phyloP scores from a whole-genome alignment of 495 filamentous ascomycete genomes.

The Annulohypoxylon bovei region DNA sequence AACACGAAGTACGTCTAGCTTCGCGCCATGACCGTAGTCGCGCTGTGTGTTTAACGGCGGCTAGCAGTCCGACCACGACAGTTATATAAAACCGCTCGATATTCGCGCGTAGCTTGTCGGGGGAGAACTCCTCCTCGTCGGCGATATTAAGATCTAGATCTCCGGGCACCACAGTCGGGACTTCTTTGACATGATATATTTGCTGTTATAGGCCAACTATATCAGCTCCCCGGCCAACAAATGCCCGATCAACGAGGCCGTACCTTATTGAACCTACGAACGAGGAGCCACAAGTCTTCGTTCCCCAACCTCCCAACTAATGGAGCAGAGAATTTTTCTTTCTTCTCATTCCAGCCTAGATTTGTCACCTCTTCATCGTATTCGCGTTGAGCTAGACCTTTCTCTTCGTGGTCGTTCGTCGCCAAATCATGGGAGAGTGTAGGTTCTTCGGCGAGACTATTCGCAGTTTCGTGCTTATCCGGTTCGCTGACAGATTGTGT shows the following conservation, averaged over 20 bases:
- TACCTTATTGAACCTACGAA: slow-evolving; percentile 87
- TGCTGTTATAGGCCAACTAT: slow-evolving; percentile 61
- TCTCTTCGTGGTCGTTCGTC: slow-evolving; percentile 44
- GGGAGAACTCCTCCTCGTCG: slow-evolving; percentile 85
- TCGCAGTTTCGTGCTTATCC: slow-evolving; percentile 38
- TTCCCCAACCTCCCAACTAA: slow-evolving; percentile 80
- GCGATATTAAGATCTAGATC: slow-evolving; percentile 83
- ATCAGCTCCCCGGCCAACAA: not conserved
- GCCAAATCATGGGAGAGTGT: slow-evolving; percentile 53
- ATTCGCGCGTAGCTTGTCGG: slow-evolving; percentile 82
- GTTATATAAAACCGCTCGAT: slow-evolving; percentile 90
- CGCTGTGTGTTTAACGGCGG: slow-evolving; percentile 75
- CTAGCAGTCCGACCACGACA: slow-evolving; percentile 73
- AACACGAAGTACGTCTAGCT: slow-evolving; percentile 70
- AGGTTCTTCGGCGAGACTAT: slow-evolving; percentile 44
- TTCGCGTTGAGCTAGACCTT: slow-evolving; percentile 48
- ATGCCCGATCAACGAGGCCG: not conserved
- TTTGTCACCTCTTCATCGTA: slow-evolving; percentile 62
- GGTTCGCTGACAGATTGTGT: slow-evolving; percentile 43
- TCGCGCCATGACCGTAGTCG: slow-evolving; percentile 85
- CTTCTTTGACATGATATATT: slow-evolving; percentile 87
- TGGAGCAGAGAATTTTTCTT: slow-evolving; percentile 65
- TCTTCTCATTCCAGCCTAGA: slow-evolving; percentile 77
- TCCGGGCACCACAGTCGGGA: slow-evolving; percentile 56
- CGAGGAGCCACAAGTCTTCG: slow-evolving; percentile 83